A percentile compares a stretch with the other conserved stretches of the same genome.
Conservation (phyloP, 495 filamentous ascomycete genomes). For the Penicillium lividum region DNA sequence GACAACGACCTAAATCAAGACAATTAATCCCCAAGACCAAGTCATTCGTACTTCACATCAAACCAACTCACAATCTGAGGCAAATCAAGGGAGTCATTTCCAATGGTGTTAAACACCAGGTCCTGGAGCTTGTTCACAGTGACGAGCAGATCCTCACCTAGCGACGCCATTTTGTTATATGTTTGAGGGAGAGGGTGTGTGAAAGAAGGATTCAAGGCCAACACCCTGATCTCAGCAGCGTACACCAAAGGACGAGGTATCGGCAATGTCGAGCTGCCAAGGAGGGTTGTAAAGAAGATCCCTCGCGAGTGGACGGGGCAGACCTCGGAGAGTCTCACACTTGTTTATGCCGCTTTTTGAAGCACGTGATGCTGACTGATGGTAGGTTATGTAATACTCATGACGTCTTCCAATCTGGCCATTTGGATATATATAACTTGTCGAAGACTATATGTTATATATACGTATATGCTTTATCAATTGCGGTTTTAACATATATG, state of each 20-base stretch:
- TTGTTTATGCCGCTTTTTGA: slow-evolving; percentile 28
- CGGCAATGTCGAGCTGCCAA: slow-evolving; percentile 17
- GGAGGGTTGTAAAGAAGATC: slow-evolving; percentile 18
- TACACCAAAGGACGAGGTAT: slow-evolving; percentile 1
- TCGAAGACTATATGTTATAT: background rate
- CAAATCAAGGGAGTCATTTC: slow-evolving; percentile 95
- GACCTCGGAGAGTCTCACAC: slow-evolving; percentile 11
- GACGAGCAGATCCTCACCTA: slow-evolving; percentile 88
- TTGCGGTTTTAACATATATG: background rate
- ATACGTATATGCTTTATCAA: too few species aligned
- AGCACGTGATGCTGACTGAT: slow-evolving; percentile 26
- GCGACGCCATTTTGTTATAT: slow-evolving; percentile 55
- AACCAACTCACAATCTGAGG: slow-evolving; percentile 85
- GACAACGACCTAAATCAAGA: slow-evolving; percentile 76
- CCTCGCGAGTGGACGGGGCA: slow-evolving; percentile 19
- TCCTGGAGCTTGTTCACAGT: slow-evolving; percentile 98
- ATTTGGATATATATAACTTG: too few species aligned
- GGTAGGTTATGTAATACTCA: slow-evolving; percentile 12
- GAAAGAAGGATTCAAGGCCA: slow-evolving; percentile 1
- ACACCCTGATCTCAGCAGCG: slow-evolving; percentile 5
- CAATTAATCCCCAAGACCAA: slow-evolving; percentile 9
- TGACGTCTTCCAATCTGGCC: slow-evolving; percentile 2
- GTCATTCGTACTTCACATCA: background rate
- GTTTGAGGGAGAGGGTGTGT: background rate
- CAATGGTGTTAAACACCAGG: slow-evolving; percentile 98